These are phyloP conservation scores for Dictyophora rubrovolvata DNA, from an alignment of 768 basidiomycete species.

Conservation along the genomic window DNA sequence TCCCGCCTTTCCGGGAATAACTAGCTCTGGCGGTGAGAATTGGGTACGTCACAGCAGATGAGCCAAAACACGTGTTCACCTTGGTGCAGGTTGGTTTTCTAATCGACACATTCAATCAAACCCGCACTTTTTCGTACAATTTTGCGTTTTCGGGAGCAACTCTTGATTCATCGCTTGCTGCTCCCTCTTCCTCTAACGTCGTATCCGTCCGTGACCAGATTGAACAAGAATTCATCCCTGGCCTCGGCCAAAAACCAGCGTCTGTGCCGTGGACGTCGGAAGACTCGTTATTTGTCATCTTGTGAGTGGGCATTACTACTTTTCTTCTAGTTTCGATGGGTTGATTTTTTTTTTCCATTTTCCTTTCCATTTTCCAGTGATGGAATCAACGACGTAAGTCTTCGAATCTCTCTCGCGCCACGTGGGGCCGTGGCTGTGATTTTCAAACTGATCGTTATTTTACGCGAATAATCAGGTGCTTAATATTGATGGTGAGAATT, in stretches of 20 bases:
- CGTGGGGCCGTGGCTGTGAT: neutral
- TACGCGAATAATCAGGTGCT: neutral
- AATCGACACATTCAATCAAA: neutral
- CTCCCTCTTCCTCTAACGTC: neutral
- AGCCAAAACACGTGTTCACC: too few species aligned
- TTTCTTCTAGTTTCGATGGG: neutral
- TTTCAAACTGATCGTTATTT: neutral
- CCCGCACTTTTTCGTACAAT: neutral
- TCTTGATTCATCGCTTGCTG: neutral
- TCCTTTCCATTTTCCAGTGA: too few species aligned
- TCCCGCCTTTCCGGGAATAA: neutral
- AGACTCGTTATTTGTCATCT: neutral
- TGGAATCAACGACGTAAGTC: neutral
- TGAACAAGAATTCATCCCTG: neutral
- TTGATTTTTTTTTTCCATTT: too few species aligned
- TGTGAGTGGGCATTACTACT: neutral
- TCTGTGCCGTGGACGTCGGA: neutral
- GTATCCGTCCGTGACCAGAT: neutral
- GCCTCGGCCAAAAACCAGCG: neutral
- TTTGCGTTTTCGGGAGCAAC: neutral
- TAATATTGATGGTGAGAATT: neutral
- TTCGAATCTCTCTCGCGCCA: neutral
- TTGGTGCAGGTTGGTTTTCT: neutral
- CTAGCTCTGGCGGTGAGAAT: neutral
- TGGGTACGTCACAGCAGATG: neutral